These are phyloP conservation scores for Tuber microsphaerosporum DNA, from an alignment of 495 filamentous ascomycete species.

Conservation along the genomic window DNA sequence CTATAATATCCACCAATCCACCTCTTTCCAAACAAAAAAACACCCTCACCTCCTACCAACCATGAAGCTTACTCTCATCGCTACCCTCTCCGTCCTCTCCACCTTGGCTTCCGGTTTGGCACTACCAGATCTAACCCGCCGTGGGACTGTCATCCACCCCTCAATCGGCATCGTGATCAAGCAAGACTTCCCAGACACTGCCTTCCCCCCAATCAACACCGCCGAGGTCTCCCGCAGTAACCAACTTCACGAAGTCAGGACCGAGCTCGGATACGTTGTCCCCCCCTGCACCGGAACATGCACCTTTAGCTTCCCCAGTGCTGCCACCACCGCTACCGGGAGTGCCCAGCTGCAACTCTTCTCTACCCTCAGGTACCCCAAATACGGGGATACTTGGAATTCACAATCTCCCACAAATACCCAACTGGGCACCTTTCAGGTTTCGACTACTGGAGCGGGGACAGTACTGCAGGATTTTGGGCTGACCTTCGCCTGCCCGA, in stretches of 20 bases:
- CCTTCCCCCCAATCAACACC: too few species aligned
- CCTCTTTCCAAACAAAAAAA: neutral
- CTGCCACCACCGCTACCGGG: neutral
- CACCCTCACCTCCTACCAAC: neutral
- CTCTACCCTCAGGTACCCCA: neutral
- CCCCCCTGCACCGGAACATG: neutral
- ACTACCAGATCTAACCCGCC: neutral
- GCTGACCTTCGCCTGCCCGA: neutral
- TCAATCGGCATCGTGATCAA: neutral
- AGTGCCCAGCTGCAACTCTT: neutral
- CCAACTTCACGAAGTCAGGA: neutral
- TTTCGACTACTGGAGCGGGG: neutral
- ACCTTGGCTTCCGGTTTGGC: neutral
- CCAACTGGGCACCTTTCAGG: neutral
- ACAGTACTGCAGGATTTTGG: neutral
- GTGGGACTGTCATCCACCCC: rapidly evolving
- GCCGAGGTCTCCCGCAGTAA: too few species aligned
- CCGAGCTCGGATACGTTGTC: neutral
- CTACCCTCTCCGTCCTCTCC: neutral
- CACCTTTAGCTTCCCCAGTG: neutral
- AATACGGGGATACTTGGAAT: neutral
- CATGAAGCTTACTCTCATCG: neutral
- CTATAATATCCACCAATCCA: neutral
- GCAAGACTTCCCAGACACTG: neutral
- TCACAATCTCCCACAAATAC: neutral